Conservation (phyloP, 2,329 filamentous ascomycete species). For the Ascochyta rabiei region DNA sequence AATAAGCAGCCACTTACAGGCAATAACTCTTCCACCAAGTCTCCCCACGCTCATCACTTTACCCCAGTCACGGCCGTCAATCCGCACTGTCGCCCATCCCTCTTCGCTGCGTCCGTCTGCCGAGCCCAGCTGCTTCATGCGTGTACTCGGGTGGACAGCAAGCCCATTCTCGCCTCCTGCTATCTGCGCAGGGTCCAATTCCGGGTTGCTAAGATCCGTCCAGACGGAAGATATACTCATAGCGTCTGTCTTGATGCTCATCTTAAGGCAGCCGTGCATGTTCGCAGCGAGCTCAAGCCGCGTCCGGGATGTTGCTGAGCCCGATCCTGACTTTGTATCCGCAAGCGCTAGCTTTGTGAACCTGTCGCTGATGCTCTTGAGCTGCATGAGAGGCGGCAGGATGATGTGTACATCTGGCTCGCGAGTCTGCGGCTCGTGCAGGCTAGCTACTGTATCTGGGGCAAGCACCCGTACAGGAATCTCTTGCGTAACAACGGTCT, state of each 20-base stretch:
- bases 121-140: constrained; percentile 67
- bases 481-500: constrained; percentile 93
- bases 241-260: constrained; percentile 82
- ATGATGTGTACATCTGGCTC: constrained; percentile 95
- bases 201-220: constrained; percentile 84
- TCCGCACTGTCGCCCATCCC: constrained; percentile 85
- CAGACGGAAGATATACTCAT: constrained; percentile 86
- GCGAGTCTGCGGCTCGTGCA: constrained; percentile 88
- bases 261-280: constrained; percentile 85
- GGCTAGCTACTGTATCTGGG: constrained; percentile 82
- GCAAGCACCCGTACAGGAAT: constrained; percentile 92
- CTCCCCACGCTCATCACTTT: constrained; percentile 90
- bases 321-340: constrained; percentile 45
- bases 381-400: constrained; percentile 81
- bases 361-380: constrained; percentile 93
- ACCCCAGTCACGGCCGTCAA: constrained; percentile 95
- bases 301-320: constrained; percentile 35
- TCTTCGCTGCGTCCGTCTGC: constrained; percentile 72
- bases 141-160: constrained; percentile 80
- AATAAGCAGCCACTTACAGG: constrained; percentile 63
- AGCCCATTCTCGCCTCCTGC: constrained; percentile 68
- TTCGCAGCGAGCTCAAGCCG: constrained; percentile 89
- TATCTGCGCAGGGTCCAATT: constrained; percentile 79
- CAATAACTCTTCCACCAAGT: constrained; percentile 88
- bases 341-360: constrained; percentile 78